Conservation (phyloP, 176 grass and related monocot species). For the barley (Hordeum vulgare) region DNA sequence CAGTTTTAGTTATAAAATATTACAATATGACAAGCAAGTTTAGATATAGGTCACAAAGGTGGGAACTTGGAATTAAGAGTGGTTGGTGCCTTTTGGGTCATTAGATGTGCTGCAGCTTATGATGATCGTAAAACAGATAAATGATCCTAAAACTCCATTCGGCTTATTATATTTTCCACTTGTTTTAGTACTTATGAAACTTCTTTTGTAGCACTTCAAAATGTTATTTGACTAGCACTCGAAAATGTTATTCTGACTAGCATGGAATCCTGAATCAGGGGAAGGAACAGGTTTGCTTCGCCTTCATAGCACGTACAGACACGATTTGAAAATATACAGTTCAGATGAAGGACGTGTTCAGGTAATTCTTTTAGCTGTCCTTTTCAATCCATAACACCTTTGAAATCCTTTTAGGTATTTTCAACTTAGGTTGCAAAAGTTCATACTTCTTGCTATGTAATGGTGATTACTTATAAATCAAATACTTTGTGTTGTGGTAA, state of each 20-base stretch:
- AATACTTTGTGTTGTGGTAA: not conserved
- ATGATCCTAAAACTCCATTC: not conserved
- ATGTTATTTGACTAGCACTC: too few species aligned
- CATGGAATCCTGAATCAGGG: conserved; percentile 39
- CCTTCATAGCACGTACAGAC: conserved; percentile 98
- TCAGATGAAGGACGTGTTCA: conserved; percentile 98
- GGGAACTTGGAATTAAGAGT: not conserved
- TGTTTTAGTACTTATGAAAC: not conserved
- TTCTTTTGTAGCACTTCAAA: conserved; percentile 15
- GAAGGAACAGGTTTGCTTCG: conserved; percentile 98
- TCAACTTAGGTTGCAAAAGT: not conserved
- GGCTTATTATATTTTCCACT: not conserved
- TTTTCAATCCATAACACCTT: not conserved
- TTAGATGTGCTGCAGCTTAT: not conserved
- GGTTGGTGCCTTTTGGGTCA: not conserved
- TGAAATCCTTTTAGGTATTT: conserved; percentile 3
- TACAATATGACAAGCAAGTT: not conserved
- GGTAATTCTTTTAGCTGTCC: conserved; percentile 36
- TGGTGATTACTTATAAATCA: not conserved
- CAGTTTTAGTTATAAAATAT: not conserved
- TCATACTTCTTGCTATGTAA: not conserved
- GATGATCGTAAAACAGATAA: not conserved
- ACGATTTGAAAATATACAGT: conserved; percentile 99
- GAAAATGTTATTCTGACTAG: not conserved
- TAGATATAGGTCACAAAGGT: not conserved